Conservation (phyloP, 805 yeast genomes). For the Starmerella apicola region DNA sequence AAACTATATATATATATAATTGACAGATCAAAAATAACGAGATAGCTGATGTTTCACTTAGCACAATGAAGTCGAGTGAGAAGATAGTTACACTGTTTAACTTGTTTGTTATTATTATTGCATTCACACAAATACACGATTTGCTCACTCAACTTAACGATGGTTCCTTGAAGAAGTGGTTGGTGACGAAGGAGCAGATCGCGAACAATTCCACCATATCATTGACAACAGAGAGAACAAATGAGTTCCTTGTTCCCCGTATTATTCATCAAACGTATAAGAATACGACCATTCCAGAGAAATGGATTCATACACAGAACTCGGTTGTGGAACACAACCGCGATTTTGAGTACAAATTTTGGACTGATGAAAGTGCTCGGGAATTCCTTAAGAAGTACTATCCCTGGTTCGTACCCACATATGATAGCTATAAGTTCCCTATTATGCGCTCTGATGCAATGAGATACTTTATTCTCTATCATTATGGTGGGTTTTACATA, state of each 20-base stretch:
- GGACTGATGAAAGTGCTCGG: constrained; percentile 81
- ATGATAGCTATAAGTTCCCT: constrained; percentile 64
- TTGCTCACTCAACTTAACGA: neutral
- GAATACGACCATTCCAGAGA: constrained; percentile 61
- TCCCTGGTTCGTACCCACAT: constrained; percentile 75
- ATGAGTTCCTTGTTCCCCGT: constrained; percentile 54
- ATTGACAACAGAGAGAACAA: neutral
- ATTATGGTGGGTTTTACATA: constrained; percentile 81
- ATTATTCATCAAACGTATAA: constrained; percentile 90
- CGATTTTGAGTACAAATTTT: constrained; percentile 66
- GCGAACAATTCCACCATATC: neutral
- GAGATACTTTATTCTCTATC: constrained; percentile 67
- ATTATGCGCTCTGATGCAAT: constrained; percentile 87
- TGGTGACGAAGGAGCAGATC: neutral
- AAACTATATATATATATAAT: too few relatives aligned
- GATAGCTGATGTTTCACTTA: too few relatives aligned
- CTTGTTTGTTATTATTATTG: neutral
- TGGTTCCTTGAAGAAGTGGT: neutral
- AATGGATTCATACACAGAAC: constrained; percentile 69
- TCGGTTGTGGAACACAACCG: constrained; percentile 69
- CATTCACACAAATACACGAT: neutral
- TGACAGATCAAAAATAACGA: too few relatives aligned
- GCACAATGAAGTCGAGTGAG: neutral
- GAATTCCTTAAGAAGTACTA: constrained; percentile 66
- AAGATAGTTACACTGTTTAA: too few relatives aligned